Conservation (phyloP, 2,329 filamentous ascomycete species). For the Fonsecaea multimorphosa region DNA sequence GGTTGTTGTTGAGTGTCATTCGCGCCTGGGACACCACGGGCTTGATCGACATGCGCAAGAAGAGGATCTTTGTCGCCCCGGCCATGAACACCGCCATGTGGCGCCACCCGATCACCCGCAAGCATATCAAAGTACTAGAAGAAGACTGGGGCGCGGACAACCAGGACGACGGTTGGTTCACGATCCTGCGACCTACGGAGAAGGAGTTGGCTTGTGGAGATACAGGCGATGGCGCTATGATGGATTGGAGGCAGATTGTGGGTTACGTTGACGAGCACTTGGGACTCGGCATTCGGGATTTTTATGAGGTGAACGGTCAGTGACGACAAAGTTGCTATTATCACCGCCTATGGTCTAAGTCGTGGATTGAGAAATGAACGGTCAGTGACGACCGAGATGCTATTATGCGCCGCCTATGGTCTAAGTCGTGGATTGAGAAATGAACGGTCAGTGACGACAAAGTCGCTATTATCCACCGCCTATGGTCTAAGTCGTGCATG, state of each 20-base stretch:
- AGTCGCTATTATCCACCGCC: constrained; percentile 17
- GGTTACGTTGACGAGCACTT: constrained; percentile 29
- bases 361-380: too few species aligned
- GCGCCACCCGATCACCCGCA: constrained; percentile 78
- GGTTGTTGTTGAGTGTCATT: constrained; percentile 73
- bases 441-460: too few species aligned
- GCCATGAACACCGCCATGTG: constrained; percentile 95
- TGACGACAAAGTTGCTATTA: constrained; percentile 23
- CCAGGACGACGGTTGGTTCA: constrained; percentile 68
- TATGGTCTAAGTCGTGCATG: neutral
- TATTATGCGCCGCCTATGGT: constrained; percentile 19
- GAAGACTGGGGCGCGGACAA: constrained; percentile 71
- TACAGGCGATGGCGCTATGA: constrained; percentile 81
- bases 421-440: constrained; percentile 8
- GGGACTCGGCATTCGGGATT: constrained; percentile 10
- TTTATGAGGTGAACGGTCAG: constrained; percentile 21
- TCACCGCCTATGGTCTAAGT: too few species aligned
- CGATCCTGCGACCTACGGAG: constrained; percentile 73
- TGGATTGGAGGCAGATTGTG: constrained; percentile 78
- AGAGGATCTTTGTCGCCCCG: constrained; percentile 75
- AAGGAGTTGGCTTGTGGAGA: constrained; percentile 87
- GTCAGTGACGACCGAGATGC: constrained; percentile 14
- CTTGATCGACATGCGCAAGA: constrained; percentile 62
- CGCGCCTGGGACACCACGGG: constrained; percentile 87
- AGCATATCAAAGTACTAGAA: constrained; percentile 72